Evolutionary conservation across 2,329 filamentous ascomycete species (phyloP).

Genomic region (Sclerotinia nivalis): DNA sequence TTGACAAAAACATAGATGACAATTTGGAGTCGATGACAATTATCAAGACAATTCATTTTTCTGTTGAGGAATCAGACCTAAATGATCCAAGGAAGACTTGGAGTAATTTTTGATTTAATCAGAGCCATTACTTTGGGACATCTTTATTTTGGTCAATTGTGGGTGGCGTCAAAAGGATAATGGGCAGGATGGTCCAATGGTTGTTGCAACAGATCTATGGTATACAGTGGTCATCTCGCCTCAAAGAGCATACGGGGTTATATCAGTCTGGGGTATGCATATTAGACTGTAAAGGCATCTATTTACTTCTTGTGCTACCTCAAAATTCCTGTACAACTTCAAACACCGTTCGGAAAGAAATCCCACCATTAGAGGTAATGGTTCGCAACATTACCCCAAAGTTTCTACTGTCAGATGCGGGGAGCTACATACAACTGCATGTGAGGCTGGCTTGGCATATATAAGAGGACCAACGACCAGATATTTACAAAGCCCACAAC

Average conservation of each 20-base stretch:
- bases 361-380: slow-evolving; percentile 18
- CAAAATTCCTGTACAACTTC: too few relatives aligned
- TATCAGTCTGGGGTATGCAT: background rate
- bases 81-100: background rate
- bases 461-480: slow-evolving; percentile 3
- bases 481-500: background rate
- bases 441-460: slow-evolving; percentile 6
- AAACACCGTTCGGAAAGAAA: slow-evolving; percentile 3
- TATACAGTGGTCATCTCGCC: too few relatives aligned
- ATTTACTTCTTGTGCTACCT: background rate
- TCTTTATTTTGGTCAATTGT: background rate
- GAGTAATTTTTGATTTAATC: slow-evolving; percentile 17
- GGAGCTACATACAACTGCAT: slow-evolving; percentile 14
- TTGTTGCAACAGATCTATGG: background rate
- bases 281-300: background rate
- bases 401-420: slow-evolving; percentile 11
- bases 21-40: background rate
- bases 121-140: background rate
- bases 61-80: slow-evolving; percentile 1
- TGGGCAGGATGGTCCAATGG: too few relatives aligned
- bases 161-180: background rate
- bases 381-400: background rate
- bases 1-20: slow-evolving; percentile 1
- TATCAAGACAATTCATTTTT: slow-evolving; percentile 5
- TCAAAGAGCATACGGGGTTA: background rate